A percentile compares a stretch with the other conserved stretches of the same genome.
Evolutionary conservation across 1,284 basidiomycete species (phyloP).

Genomic region (Dichomitus squalens): DNA sequence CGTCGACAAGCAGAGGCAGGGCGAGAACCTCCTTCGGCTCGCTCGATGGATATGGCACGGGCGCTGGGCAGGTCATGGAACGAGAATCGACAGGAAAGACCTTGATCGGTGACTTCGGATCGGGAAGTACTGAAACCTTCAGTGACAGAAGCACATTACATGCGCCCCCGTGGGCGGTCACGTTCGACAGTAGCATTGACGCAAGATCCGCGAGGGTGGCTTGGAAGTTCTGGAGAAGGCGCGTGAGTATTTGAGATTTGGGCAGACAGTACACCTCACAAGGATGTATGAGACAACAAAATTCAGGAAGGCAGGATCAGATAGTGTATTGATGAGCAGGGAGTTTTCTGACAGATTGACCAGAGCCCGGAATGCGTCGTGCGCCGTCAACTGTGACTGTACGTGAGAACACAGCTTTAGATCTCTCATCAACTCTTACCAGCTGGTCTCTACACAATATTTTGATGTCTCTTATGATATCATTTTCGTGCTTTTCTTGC

Average conservation of each 20-base stretch:
- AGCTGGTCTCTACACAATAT: slow-evolving; percentile 85
- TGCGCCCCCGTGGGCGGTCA: slow-evolving; percentile 79
- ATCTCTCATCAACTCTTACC: slow-evolving; percentile 38
- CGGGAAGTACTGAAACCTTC: slow-evolving; percentile 65
- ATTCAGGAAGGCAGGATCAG: slow-evolving; percentile 74
- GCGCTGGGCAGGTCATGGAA: slow-evolving; percentile 69
- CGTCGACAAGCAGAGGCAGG: slow-evolving; percentile 80
- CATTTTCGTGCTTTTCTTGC: slow-evolving; percentile 63
- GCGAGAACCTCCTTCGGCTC: slow-evolving; percentile 61
- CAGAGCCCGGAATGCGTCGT: slow-evolving; percentile 93
- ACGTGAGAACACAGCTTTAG: neutral
- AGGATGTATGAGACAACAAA: slow-evolving; percentile 93
- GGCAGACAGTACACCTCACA: slow-evolving; percentile 50
- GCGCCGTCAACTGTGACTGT: slow-evolving; percentile 74
- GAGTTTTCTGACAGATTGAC: slow-evolving; percentile 93
- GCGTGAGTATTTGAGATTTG: neutral
- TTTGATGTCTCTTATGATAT: slow-evolving; percentile 78
- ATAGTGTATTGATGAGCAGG: slow-evolving; percentile 68
- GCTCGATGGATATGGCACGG: slow-evolving; percentile 62
- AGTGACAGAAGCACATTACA: slow-evolving; percentile 71
- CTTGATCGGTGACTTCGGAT: slow-evolving; percentile 42
- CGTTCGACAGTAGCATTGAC: slow-evolving; percentile 95
- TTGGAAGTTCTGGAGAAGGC: slow-evolving; percentile 72
- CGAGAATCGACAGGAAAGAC: slow-evolving; percentile 77
- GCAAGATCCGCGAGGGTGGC: slow-evolving; percentile 93